Evolutionary conservation across 176 grass and related monocot species (phyloP).

Genomic region (Musa acuminata): DNA sequence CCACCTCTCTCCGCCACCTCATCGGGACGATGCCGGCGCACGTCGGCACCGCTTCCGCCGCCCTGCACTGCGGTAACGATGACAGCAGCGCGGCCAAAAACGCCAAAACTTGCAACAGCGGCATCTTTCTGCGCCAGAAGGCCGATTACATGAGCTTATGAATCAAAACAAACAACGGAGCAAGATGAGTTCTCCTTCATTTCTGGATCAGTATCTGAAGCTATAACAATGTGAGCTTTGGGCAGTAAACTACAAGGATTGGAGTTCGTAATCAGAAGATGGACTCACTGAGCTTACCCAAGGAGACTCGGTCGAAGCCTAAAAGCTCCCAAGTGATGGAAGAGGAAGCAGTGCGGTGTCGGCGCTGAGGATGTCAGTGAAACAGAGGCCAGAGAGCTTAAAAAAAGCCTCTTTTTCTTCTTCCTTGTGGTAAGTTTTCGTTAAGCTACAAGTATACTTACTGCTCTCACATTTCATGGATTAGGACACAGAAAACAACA

Average conservation of each 20-base stretch:
- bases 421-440: background rate
- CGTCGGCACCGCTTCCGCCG: conserved; percentile 21
- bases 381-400: background rate
- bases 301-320: background rate
- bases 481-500: background rate
- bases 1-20: conserved; percentile 39
- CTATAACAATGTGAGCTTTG: background rate
- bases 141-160: background rate
- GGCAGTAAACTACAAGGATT: background rate
- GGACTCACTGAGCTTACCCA: background rate
- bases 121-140: background rate
- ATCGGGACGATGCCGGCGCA: conserved; percentile 42
- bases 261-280: background rate
- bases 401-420: background rate
- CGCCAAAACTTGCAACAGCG: background rate
- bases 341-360: background rate
- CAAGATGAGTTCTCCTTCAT: background rate
- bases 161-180: background rate
- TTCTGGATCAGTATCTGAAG: background rate
- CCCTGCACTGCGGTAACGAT: conserved; percentile 13
- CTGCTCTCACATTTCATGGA: background rate
- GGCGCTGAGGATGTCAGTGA: background rate
- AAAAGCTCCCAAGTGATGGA: background rate
- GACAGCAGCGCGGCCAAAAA: background rate
- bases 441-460: background rate